Conservation (phyloP, 2,329 filamentous ascomycete species). For the Clonostachys rhizophaga region DNA sequence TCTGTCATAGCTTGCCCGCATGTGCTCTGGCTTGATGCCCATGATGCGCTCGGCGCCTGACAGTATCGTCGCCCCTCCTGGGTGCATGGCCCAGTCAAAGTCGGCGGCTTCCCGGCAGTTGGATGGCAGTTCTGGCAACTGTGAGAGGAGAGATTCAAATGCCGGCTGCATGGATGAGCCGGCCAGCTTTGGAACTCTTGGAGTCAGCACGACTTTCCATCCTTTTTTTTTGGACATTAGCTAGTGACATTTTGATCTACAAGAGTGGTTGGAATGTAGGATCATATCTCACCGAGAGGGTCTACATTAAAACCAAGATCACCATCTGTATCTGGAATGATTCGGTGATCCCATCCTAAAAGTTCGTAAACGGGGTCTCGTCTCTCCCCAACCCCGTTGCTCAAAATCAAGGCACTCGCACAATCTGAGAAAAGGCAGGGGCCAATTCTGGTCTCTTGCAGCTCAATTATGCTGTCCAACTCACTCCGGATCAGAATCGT, state of each 20-base stretch:
- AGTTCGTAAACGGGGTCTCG: slow-evolving; percentile 50
- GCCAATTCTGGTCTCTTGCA: slow-evolving; percentile 60
- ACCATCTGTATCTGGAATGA: slow-evolving; percentile 55
- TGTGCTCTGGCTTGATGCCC: slow-evolving; percentile 55
- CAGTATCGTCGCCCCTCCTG: slow-evolving; percentile 63
- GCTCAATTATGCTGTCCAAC: slow-evolving; percentile 54
- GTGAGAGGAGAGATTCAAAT: slow-evolving; percentile 49
- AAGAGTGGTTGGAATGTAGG: too few species aligned
- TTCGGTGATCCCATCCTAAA: slow-evolving; percentile 60
- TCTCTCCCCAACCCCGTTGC: slow-evolving; percentile 52
- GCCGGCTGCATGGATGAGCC: slow-evolving; percentile 43
- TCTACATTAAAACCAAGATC: slow-evolving; percentile 65
- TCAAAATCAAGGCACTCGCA: slow-evolving; percentile 60
- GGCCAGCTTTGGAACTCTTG: slow-evolving; percentile 54
- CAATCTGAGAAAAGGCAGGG: slow-evolving; percentile 66
- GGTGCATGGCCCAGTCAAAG: slow-evolving; percentile 72
- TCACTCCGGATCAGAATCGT: slow-evolving; percentile 60
- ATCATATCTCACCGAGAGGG: slow-evolving; percentile 41
- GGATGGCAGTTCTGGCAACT: slow-evolving; percentile 36
- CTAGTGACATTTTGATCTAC: background rate
- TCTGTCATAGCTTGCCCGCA: slow-evolving; percentile 65
- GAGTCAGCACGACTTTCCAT: slow-evolving; percentile 64
- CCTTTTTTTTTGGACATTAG: slow-evolving; percentile 19
- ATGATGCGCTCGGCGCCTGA: slow-evolving; percentile 56
- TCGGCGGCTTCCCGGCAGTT: slow-evolving; percentile 42